Evolutionary conservation across 1,139 yeast species (phyloP), one percentile per base, ranked within the genome.

Genomic region (Geotrichum carabidarum): DNA sequence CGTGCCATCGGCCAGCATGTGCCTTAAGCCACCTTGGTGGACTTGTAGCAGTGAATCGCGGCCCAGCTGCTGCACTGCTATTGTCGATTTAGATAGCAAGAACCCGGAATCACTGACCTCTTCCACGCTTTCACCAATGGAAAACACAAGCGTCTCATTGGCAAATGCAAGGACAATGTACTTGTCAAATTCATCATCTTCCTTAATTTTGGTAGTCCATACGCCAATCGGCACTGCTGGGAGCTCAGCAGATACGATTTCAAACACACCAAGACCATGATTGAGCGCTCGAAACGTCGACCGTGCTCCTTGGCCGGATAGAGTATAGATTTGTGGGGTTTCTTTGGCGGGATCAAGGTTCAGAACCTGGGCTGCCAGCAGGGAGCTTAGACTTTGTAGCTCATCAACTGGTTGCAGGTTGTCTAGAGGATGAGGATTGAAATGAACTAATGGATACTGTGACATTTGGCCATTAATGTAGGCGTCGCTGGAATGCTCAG

Each of bases 71-170:
- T 81, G 84, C 0, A 88, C 84, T 1, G 79, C 80, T 2, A 91
- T 63, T 0, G 98, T 89, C 1, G 80, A 76, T 38, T 81, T 82
- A 38, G 78, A 75, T 0, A 76, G 64, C 0, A 78, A 69, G 30
- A 88, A 76, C 1, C 84, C 81, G 0, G 93, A 81, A 59, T 84
- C 85, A 3, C 78, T 74, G 4, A 85, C 87, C 63, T 87, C 93
- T 60, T 85, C 90, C 4, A 88, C 89, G 0, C 81, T 83, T 58
- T 86, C 95, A 3, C 90, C 91, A 52, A 88, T 83, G 1, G 87
- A 79, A 22, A 93, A 71, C 0, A 90, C 87, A 53, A 87, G 72
- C 0, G 97, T 88, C 8, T 84, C 80, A 49, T 82, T 79, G 1
- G 79, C 68, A 55, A 88, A 86, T 0, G 94, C 77, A 8, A 88